Evolutionary conservation across 2,329 filamentous ascomycete genomes (phyloP), one percentile per base, ranked within the genome.

Genomic region (Parascedosporium putredinis): DNA sequence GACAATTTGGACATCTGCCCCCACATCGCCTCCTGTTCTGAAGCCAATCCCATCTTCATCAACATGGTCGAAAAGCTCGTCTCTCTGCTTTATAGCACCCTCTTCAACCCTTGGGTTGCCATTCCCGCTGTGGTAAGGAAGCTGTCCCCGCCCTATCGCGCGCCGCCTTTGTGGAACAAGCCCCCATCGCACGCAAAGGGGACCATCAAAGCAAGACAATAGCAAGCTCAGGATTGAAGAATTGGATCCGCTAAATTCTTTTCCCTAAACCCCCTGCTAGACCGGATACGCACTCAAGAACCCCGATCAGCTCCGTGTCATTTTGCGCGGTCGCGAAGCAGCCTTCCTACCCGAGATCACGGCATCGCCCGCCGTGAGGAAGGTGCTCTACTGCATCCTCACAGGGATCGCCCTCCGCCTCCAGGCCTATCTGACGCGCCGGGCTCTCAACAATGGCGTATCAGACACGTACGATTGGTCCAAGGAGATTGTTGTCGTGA

Each of bases 401-500:
- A 12, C 27, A 7, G 12, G 27, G 7, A 31, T 31, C 27, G 27
- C 27, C 27, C 27, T 7, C 12, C 27, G 27, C 27, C 12, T 31
- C 27, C 27, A 31, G 27, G 27, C 27, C 6, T 31, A 31, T 31
- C 36, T 42, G 6, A 7, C 36, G 36, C n/a, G 36, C 6, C n/a
- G 20, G 16, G 23, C 25, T 20, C 46, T 63, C 22, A 62, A 68
- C 52, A 67, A 69, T 52, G 73, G 67, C 64, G 65, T 56, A 0
- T 60, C 55, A 6, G 71, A 72, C 51, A 57, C 55, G 14, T 75
- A 73, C 59, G 64, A 71, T 46, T 82, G 78, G 75, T 59, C 65
- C 18, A 68, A 69, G 36, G 78, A 82, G 61, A 67, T 81, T 45
- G 71, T 78, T 2, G 64, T 82, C 29, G 69, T 83, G 9, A 81